Evolutionary conservation across 2,329 filamentous ascomycete species (phyloP), one percentile per base, ranked within the genome.

Genomic region (Trichothecium roseum): DNA sequence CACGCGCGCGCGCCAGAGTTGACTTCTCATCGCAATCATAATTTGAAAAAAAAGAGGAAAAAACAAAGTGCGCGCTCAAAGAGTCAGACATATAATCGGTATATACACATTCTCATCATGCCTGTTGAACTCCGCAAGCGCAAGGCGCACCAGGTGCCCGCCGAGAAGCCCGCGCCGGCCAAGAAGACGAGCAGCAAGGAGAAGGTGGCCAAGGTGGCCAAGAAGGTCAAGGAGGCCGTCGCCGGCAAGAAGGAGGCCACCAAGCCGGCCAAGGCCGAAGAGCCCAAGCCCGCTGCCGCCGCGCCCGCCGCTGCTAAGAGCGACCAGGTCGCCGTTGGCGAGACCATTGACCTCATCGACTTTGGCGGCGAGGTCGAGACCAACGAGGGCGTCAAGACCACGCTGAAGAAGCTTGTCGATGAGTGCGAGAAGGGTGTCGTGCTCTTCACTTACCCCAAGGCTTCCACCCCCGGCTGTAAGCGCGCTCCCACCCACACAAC

Each of bases 361-460:
- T 80, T 81, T 49, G 76, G 76, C 45, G 75, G 74, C 43, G 79
- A 91, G 53, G 64, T 98, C 43, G 77, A 91, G 66, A 91, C 81
- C 42, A 78, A 96, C 45, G 85, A 94, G 44, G 87, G 87, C 49
- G 65, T 70, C 36, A 84, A 81, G 63, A 87, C 82, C 5, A 86
- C 78, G 2, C 66, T 98, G 40, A 81, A 85, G 63, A 68, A 78
- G 48, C 76, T 98, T 17, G 72, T 95, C 33, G 81, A 86, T 35
- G 74, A 82, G 53, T 94, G 87, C 71, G 79, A 84, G 62, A 69
- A 74, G 26, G 91, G 89, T 18, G 82, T 96, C 30, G 85, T 94
- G 24, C 65, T 96, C 20, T 95, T 98, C 59, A 95, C 88, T 22
- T 96, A 96, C 55, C 91, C 91, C 40, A 93, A 84, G 63, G 91